Base-by-base conservation (phyloP, 2,329 filamentous ascomycete genomes). In the Acrocalymma vagum region DNA sequence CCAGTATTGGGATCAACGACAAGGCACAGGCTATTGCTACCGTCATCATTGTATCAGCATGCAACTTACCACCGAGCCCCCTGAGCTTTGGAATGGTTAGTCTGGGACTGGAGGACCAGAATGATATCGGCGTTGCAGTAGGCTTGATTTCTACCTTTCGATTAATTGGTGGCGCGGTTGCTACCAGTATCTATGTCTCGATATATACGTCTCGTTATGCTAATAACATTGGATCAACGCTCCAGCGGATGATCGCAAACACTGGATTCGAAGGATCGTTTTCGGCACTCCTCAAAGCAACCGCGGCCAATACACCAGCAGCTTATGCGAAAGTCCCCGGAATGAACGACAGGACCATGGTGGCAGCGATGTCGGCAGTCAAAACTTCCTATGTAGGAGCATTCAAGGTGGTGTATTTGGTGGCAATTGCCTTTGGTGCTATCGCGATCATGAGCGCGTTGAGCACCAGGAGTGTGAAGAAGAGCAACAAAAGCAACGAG, bases 151-250 rank as follows among this genome's bases (percentile, higher is more conserved):
- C 63, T 1, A 72, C 70, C 6, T 69, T 68, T 45, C 61, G 70
- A 9, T 60, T 71, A 4, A 58, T 72, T 18, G 65, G 65, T 15
- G 69, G 70, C 32, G 66, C 70, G 11, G 58, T 72, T 2, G 67
- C 68, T 7, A 70, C 63, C 4, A 67, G 66, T 18, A 70, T 73
- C 38, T 73, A 71, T 57, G 68, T 65, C 1, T 58, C 63, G 20
- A 67, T 72, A 28, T 58, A 63, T 32, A 56, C 62, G 9, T 63
- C 58, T 29, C 51, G 60, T 20, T 68, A 67, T 51, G 43, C 32
- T 10, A 18, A 16, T 6, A 34, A 22, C 17, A 45, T 50, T 31
- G 22, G 22, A 9, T 36, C 41, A 4, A 44, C 33, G 5, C 40
- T 48, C 11, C 29, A 39, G n/a, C 17, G 31, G 6, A 36, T 40